phyloP scores from a whole-genome alignment of 169 alveolate species.

The Theileria orientalis region DNA sequence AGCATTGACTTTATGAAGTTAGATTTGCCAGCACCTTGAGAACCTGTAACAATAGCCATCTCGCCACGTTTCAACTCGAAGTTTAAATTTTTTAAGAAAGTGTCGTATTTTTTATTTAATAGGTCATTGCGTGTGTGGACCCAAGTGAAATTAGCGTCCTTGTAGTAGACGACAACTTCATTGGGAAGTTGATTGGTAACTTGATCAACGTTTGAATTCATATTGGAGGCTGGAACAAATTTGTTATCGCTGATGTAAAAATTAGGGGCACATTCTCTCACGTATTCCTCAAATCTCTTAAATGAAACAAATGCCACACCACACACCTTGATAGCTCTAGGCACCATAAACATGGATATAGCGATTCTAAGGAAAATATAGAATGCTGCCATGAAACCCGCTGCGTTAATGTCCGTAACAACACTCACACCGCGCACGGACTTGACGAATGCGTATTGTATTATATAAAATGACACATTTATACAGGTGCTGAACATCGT shows the following conservation, averaged over 20 bases:
- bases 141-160: slow-evolving; percentile 52
- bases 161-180: no score
- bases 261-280: slow-evolving; percentile 44
- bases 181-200: background rate
- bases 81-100: no score
- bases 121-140: slow-evolving; percentile 2
- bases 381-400: background rate
- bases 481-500: no score
- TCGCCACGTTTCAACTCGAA: no score
- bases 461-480: no score
- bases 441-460: no score
- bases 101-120: background rate
- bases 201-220: background rate
- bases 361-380: no score
- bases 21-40: no score
- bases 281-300: slow-evolving; percentile 18
- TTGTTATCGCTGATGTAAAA: slow-evolving; percentile 20
- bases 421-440: no score
- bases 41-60: no score
- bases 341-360: no score
- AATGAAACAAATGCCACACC: slow-evolving; percentile 17
- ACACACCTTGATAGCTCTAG: slow-evolving; percentile 14
- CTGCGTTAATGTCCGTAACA: slow-evolving; percentile 16
- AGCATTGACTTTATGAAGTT: no score
- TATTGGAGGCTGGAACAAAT: background rate